Evolutionary conservation across 768 basidiomycete genomes (phyloP).

Genomic region (Flagelloscypha sp.): DNA sequence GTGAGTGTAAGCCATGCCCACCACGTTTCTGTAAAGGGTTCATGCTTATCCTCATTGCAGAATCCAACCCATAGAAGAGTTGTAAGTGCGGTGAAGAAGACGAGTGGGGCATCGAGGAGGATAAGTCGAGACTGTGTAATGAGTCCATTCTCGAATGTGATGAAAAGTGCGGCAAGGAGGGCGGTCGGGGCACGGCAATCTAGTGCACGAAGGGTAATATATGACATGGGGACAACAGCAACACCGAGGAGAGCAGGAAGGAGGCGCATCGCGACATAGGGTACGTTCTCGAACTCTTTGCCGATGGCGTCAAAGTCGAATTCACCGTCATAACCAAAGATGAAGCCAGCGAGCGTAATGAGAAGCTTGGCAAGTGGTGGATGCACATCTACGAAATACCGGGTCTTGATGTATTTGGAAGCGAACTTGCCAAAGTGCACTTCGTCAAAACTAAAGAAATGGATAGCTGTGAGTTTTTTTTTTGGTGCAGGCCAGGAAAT

Average conservation of each 20-base stretch:
- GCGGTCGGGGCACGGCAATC: conserved; percentile 90
- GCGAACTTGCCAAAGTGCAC: conserved; percentile 99
- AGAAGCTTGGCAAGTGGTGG: conserved; percentile 94
- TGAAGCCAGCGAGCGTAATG: conserved; percentile 82
- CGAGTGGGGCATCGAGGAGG: conserved; percentile 94
- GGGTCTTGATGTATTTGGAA: conserved; percentile 84
- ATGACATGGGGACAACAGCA: conserved; percentile 81
- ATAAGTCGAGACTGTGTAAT: conserved; percentile 95
- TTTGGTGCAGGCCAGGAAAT: conserved; percentile 3
- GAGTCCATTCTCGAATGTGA: conserved; percentile 95
- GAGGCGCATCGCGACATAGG: conserved; percentile 95
- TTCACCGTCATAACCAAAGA: conserved; percentile 83
- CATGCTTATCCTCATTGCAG: conserved; percentile 80
- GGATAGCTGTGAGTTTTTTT: conserved; percentile 3
- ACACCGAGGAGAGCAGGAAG: conserved; percentile 89
- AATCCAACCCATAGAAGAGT: conserved; percentile 85
- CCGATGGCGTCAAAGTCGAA: conserved; percentile 98
- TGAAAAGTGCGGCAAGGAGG: conserved; percentile 80
- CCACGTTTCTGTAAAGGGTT: conserved; percentile 81
- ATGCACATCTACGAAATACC: conserved; percentile 92
- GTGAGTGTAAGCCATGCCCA: conserved; percentile 89
- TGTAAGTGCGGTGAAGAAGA: conserved; percentile 95
- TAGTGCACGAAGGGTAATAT: conserved; percentile 88
- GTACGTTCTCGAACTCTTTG: conserved; percentile 80
- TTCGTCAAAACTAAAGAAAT: conserved; percentile 78